Base-by-base conservation (phyloP, 345 rosid species). In the Lepidium sativum region DNA sequence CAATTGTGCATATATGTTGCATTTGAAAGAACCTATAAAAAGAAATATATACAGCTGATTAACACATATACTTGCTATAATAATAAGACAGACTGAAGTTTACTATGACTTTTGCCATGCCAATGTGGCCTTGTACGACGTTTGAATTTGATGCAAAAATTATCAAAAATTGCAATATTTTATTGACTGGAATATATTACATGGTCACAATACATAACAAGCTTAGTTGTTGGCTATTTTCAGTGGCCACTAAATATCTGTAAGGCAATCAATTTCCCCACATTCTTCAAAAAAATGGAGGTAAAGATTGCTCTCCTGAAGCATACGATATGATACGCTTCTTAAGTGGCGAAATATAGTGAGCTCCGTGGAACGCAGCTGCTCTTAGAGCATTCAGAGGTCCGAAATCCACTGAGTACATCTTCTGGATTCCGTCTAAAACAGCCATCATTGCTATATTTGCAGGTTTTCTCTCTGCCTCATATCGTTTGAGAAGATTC, bases 341-440 rank as follows among this genome's bases (percentile, higher is more conserved):
- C 35, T 87, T 90, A 25, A 90, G 90, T 5, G 96, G 97, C 2
- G 95, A 81, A 68, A 90, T 80, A 56, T 83, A 73, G 49, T 87
- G 80, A 63, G 92, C 99, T 4, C 87, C 95, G 15, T 86, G 82
- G 57, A 92, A 83, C 1, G 90, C 97, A 39, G 95, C 87, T 8
- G 97, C 97, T 65, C 98, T 79, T 43, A 90, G 27, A 15, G 84
- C 59, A 68, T 92, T 92, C 33, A 92, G 65, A 16, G 96, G 99
- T 39, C 95, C 96, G 4, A 90, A 84, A 60, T 94, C 88, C 17
- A 89, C 81, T 0, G 96, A 71, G 67, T 89, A 90, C 34, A 84
- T 84, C 82, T 86, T 94, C 80, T 94, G 99, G 69, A 87, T 79
- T 14, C 96, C 95, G 44, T 92, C 99, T 48, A 92, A 80, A 16